These are phyloP conservation scores for Penicillium pulvis DNA, from an alignment of 495 filamentous ascomycete genomes.

Conservation along the genomic window DNA sequence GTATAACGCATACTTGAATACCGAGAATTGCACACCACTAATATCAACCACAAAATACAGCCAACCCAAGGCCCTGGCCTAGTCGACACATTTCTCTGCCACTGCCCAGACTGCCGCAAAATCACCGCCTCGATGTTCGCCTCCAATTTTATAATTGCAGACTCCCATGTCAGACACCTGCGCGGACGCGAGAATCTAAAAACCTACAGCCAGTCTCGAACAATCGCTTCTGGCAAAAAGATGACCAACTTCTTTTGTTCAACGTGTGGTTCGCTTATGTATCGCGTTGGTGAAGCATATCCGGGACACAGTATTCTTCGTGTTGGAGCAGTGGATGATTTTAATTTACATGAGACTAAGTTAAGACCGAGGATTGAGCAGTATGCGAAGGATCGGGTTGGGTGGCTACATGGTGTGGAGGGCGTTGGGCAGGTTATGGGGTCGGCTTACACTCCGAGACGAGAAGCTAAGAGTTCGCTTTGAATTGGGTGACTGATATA, in stretches of 20 bases:
- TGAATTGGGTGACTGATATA: no score
- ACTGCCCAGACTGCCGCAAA: slow-evolving; percentile 61
- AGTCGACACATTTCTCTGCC: slow-evolving; percentile 54
- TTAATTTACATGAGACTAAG: slow-evolving; percentile 52
- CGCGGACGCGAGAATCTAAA: slow-evolving; percentile 50
- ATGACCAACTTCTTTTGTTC: slow-evolving; percentile 60
- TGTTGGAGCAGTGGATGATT: slow-evolving; percentile 58
- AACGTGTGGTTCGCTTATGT: slow-evolving; percentile 57
- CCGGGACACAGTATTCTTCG: slow-evolving; percentile 47
- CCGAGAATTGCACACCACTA: neutral
- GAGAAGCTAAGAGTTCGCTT: no score
- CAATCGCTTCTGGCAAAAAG: slow-evolving; percentile 39
- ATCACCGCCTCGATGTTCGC: slow-evolving; percentile 61
- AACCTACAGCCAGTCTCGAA: slow-evolving; percentile 39
- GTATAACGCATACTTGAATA: neutral
- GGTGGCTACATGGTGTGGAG: neutral
- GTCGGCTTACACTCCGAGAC: neutral
- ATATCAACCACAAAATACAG: slow-evolving; percentile 19
- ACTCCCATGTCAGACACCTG: slow-evolving; percentile 44
- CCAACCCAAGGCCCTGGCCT: slow-evolving; percentile 45
- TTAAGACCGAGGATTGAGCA: slow-evolving; percentile 38
- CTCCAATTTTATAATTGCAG: slow-evolving; percentile 52
- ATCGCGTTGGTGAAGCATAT: slow-evolving; percentile 38
- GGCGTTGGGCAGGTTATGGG: neutral
- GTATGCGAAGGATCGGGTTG: slow-evolving; percentile 10